These are phyloP conservation scores for Umbelopsis sp. DNA, from an alignment of 192 early-diverging fungal species.

Conservation along the genomic window DNA sequence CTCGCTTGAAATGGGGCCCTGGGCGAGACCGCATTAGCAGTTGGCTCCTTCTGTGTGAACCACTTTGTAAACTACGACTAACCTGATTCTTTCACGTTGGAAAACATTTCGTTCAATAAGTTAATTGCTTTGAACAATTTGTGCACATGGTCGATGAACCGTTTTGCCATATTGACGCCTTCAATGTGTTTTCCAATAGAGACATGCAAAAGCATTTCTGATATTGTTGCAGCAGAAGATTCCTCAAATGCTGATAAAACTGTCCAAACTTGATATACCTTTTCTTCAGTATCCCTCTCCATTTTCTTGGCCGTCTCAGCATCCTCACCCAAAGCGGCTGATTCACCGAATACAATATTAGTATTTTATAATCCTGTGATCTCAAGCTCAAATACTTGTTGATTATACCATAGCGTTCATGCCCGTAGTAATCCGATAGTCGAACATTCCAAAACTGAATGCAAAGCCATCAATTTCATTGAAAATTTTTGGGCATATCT, in stretches of 20 bases:
- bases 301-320: conserved; percentile 25
- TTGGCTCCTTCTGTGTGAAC: background rate
- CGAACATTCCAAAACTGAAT: conserved; percentile 8
- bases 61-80: background rate
- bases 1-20: conserved; percentile 70
- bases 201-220: conserved; percentile 83
- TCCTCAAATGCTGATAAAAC: conserved; percentile 87
- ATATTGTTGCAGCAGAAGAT: conserved; percentile 83
- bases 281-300: conserved; percentile 78
- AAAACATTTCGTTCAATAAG: conserved; percentile 33
- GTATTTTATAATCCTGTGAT: background rate
- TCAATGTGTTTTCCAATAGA: conserved; percentile 69
- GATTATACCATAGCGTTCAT: conserved; percentile 19
- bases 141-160: conserved; percentile 82
- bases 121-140: conserved; percentile 80
- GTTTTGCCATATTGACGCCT: conserved; percentile 69
- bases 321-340: background rate
- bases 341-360: background rate
- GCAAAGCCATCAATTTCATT: background rate
- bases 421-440: conserved; percentile 8
- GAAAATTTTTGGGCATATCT: conserved; percentile 27
- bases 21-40: conserved; percentile 25
- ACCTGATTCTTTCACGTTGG: background rate
- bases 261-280: conserved; percentile 82
- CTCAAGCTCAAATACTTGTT: background rate